Evolutionary conservation across 345 rosid species (phyloP).

Genomic region (Nephelium lappaceum): DNA sequence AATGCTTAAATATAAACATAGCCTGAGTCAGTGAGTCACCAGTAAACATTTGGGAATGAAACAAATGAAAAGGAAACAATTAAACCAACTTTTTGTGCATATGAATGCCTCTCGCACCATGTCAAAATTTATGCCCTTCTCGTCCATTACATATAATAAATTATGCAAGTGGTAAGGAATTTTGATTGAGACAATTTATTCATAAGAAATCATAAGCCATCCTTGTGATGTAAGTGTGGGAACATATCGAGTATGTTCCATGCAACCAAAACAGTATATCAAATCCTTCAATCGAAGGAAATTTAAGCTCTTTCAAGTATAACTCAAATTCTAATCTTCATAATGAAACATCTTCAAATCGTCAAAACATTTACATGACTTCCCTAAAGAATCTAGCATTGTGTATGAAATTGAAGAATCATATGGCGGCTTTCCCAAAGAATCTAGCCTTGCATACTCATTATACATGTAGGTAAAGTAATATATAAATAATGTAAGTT

Average conservation of each 20-base stretch:
- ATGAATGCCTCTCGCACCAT: too few species aligned
- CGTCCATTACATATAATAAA: too few species aligned
- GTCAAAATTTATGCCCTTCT: too few species aligned
- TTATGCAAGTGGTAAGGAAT: too few species aligned
- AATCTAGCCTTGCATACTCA: not conserved
- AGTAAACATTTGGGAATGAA: too few species aligned
- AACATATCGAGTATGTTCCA: not conserved
- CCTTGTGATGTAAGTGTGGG: not conserved
- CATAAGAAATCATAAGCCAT: slow-evolving; percentile 18
- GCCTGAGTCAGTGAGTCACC: too few species aligned
- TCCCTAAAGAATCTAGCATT: not conserved
- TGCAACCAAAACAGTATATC: slow-evolving; percentile 17
- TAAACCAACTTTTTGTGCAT: too few species aligned
- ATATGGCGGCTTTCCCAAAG: too few species aligned
- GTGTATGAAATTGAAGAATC: not conserved
- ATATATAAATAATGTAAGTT: not conserved
- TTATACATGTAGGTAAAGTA: not conserved
- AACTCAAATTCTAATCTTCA: slow-evolving; percentile 1
- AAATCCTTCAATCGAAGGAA: not conserved
- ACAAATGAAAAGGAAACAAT: too few species aligned
- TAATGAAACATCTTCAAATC: not conserved
- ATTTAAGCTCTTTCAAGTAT: not conserved
- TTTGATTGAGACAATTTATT: too few species aligned
- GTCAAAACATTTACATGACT: not conserved
- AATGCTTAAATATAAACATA: too few species aligned